Base-by-base conservation (phyloP, 2,329 filamentous ascomycete genomes). In the Xylariaceae sp. region DNA sequence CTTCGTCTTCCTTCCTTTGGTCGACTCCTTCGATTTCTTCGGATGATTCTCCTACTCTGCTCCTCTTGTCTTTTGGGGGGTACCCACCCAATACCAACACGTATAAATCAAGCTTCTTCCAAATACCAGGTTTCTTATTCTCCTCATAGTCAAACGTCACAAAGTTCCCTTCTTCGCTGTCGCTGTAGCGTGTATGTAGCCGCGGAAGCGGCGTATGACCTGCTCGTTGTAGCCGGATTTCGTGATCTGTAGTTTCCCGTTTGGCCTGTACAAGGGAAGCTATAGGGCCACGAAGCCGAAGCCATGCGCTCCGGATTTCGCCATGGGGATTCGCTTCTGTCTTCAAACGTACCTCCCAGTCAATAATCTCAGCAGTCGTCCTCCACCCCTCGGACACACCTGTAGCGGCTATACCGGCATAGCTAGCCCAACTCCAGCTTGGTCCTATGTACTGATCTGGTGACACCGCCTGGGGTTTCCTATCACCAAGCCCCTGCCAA, bases 371-470 rank as follows among this genome's bases (percentile, higher is more conserved):
- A 6, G 60, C 54, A 29, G 60, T 41, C 29, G 44, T 39, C 11
- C 12, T 39, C 37, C 49, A 52, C 7, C 43, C 26, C 8, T 24
- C 8, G 2, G 1, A 4, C 6, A 17, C 5, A 19, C n/a, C 24
- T 2, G 23, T 45, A 19, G 37, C 33, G 12, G 56, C 54, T 6
- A 60, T 39, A 11, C 62, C 63, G 6, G 40, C 48, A 36, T 60
- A 64, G 19, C 61, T 45, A 14, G 59, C 53, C 63, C 63, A 65
- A 34, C 63, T 64, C 63, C 63, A 65, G 56, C 59, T 64, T 4
- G 63, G 63, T 6, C 58, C 63, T 5, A 49, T 53, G 12, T 62
- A 65, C 9, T 50, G 34, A 14, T 57, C 36, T 11, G 4, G 16
- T 17, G 45, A 51, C 17, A 12, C 21, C 6, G 57, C 43, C 23